Evolutionary conservation across 805 yeast genomes (phyloP).

Genomic region (Metschnikowia similis): DNA sequence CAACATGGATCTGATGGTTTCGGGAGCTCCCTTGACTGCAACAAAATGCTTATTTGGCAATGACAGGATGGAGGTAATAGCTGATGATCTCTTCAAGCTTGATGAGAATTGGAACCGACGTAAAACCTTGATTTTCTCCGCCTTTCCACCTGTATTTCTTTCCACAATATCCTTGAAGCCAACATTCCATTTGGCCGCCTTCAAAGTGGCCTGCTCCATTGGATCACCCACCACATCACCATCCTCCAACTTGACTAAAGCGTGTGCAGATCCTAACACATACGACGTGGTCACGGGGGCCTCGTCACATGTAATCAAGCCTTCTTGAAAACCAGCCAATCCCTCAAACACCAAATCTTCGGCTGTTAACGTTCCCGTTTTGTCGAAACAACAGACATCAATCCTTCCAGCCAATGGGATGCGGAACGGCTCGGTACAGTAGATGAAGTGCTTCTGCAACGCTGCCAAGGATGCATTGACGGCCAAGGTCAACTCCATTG

Average conservation of each 20-base stretch:
- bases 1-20: constrained; percentile 81
- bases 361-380: constrained; percentile 96
- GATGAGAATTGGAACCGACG: constrained; percentile 98
- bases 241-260: constrained; percentile 87
- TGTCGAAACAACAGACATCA: constrained; percentile 97
- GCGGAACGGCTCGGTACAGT: constrained; percentile 98
- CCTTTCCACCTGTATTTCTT: constrained; percentile 31
- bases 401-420: constrained; percentile 97
- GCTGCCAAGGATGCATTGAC: constrained; percentile 90
- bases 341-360: constrained; percentile 97
- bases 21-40: constrained; percentile 97
- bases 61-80: constrained; percentile 59
- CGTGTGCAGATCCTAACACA: constrained; percentile 93
- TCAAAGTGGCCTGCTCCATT: constrained; percentile 95
- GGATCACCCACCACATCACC: constrained; percentile 99
- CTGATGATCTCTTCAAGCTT: constrained; percentile 90
- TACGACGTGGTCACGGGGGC: constrained; percentile 67
- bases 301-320: constrained; percentile 49
- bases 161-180: constrained; percentile 69
- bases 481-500: constrained; percentile 98
- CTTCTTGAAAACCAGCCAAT: constrained; percentile 69
- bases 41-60: constrained; percentile 53
- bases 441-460: constrained; percentile 79
- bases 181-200: constrained; percentile 81
- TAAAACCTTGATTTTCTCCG: constrained; percentile 60